Evolutionary conservation across 768 basidiomycete species (phyloP).

Genomic region (Lentinula lateritia): DNA sequence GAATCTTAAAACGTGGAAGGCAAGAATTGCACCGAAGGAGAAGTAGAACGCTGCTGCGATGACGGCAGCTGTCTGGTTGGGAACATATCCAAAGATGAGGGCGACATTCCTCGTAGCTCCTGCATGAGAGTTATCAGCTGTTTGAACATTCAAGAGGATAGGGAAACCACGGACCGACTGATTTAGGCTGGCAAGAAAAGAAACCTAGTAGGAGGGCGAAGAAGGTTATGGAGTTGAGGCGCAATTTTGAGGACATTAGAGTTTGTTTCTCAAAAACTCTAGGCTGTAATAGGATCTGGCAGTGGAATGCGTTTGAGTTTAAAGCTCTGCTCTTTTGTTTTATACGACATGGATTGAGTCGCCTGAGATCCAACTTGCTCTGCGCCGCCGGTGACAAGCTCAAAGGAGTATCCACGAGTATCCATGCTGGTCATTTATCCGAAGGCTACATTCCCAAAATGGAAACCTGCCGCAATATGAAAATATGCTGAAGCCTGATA

Average conservation of each 20-base stretch:
- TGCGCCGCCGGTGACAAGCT: background rate
- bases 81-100: slow-evolving; percentile 14
- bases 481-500: background rate
- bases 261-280: background rate
- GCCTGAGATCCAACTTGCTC: background rate
- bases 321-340: background rate
- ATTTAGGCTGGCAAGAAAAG: background rate
- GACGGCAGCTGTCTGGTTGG: slow-evolving; percentile 17
- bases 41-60: slow-evolving; percentile 17
- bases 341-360: background rate
- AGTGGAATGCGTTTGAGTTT: background rate
- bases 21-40: slow-evolving; percentile 10
- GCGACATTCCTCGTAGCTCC: background rate
- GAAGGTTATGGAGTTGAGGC: background rate
- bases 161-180: background rate
- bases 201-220: background rate
- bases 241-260: background rate
- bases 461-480: background rate
- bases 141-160: background rate
- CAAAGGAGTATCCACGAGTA: background rate
- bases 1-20: slow-evolving; percentile 14
- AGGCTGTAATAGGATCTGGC: background rate
- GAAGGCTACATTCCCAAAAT: background rate
- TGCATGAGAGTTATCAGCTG: background rate
- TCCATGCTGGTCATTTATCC: background rate